Evolutionary conservation across 495 filamentous ascomycete genomes (phyloP), one percentile per base, ranked within the genome.

Genomic region (Aspergillus incahuasiensis): DNA sequence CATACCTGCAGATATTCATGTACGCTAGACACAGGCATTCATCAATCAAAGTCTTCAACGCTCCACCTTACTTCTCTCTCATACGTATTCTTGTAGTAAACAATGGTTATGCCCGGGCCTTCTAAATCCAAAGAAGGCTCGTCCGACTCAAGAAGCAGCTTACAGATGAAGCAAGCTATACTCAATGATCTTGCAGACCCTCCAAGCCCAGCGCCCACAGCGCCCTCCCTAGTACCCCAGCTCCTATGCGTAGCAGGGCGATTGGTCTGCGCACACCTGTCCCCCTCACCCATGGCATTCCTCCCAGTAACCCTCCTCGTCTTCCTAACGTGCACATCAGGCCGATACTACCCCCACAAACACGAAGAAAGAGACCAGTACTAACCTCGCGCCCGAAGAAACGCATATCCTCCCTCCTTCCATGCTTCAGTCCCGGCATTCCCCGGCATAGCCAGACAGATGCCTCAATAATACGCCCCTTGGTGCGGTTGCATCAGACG

Each of bases 281-380:
- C 2, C 54, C 45, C 39, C 49, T 57, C 45, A 76, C 70, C 70
- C 25, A 51, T 20, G 0, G 58, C 51, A 39, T 41, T 42, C 41
- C 54, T 5, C 28, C 18, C n/a, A 3, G 47, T 13, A 49, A 38
- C 58, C 47, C 77, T 75, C 45, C 68, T 80, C 43, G 75, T 71
- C 72, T 85, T 89, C 22, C 88, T 88, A 3, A 91, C 87, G 75
- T 91, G 81, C 11, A 87, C 87, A 63, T 84, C 80, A 0, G 87
- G 86, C 54, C 82, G 81, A 64, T 90, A 91, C 71, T 90, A 88
- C 72, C 91, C 87, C 87, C 87, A n/a, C n/a, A 87, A 56, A 87
- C 81, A 63, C 87, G 79, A 49, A 87, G 78, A 67, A 87, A 89
- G 16, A 85, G 69, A 67, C 91, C 87, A 61, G 60, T 75, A 20